Percentiles rank a stretch among this genome's conserved stretches.
Conservation (phyloP, 1,284 basidiomycete species). For the Cutaneotrichosporon arboriforme region DNA sequence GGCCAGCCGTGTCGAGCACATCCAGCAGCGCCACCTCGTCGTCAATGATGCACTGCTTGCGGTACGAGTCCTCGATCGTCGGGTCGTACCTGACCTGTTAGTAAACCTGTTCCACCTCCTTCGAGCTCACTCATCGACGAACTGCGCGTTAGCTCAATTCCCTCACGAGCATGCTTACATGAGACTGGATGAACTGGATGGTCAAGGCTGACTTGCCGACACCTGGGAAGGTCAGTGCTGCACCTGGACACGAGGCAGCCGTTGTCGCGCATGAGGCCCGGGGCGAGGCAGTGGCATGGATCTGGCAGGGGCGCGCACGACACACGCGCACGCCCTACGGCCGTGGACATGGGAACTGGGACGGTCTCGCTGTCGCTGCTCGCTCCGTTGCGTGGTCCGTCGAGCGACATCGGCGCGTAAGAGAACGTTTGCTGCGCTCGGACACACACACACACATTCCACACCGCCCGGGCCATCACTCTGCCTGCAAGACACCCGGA, state of each 20-base stretch:
- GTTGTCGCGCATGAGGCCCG: background rate
- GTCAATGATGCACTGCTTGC: constrained; percentile 94
- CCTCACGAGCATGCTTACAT: constrained; percentile 31
- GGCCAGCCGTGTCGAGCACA: constrained; percentile 96
- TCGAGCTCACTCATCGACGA: constrained; percentile 71
- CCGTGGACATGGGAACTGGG: no score
- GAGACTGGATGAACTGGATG: constrained; percentile 88
- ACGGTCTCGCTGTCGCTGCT: no score
- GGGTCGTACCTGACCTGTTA: constrained; percentile 67
- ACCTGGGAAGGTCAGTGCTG: constrained; percentile 54
- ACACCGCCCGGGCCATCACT: background rate
- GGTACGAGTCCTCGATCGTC: constrained; percentile 90
- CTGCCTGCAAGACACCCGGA: no score
- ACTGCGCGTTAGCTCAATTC: constrained; percentile 56
- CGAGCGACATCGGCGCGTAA: background rate
- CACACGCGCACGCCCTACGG: background rate
- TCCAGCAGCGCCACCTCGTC: constrained; percentile 96
- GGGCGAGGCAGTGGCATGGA: background rate
- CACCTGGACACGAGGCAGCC: background rate
- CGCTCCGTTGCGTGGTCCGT: background rate
- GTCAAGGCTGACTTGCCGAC: constrained; percentile 91
- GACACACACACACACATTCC: background rate
- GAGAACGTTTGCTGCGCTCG: no score
- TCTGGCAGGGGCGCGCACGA: background rate
- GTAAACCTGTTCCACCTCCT: background rate